Conservation (phyloP, 2,329 filamentous ascomycete genomes). For the Botrytis hyacinthi region DNA sequence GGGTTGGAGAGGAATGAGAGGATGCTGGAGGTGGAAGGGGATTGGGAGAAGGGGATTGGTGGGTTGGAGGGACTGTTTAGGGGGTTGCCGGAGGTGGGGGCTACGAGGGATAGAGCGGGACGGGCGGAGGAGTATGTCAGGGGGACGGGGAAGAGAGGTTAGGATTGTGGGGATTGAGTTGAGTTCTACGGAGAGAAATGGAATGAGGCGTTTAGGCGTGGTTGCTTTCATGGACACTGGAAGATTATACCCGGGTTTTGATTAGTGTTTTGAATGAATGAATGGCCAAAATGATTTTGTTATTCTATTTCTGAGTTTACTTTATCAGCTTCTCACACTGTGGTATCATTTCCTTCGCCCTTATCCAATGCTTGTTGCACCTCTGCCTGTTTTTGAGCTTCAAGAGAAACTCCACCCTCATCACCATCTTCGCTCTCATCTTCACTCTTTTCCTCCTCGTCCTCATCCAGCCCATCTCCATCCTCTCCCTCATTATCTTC, state of each 20-base stretch:
- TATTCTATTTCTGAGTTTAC: slow-evolving; percentile 3
- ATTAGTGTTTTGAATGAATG: slow-evolving; percentile 3
- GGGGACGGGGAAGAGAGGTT: slow-evolving; percentile 22
- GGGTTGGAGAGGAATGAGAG: slow-evolving; percentile 42
- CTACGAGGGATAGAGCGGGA: slow-evolving; percentile 63
- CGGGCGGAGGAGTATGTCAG: slow-evolving; percentile 46
- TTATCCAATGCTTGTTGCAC: neutral
- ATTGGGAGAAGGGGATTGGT: slow-evolving; percentile 49
- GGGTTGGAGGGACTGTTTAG: slow-evolving; percentile 54
- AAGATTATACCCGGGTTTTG: slow-evolving; percentile 14
- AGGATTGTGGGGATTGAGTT: neutral
- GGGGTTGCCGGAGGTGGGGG: slow-evolving; percentile 60
- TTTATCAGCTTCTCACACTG: neutral
- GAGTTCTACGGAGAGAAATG: neutral
- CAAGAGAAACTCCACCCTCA: slow-evolving; percentile 7
- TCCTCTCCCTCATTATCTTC: slow-evolving; percentile 23
- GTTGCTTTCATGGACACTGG: slow-evolving; percentile 8
- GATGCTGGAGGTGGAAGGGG: slow-evolving; percentile 47
- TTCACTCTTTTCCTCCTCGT: neutral
- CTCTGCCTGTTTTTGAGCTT: neutral
- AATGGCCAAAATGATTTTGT: neutral
- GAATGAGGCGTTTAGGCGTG: slow-evolving; percentile 11
- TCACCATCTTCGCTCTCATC: slow-evolving; percentile 13
- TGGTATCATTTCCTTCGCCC: neutral
- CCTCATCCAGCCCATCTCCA: neutral